phyloP scores from a whole-genome alignment of 176 grass and related monocot genomes.

The Oryza glumipatula region DNA sequence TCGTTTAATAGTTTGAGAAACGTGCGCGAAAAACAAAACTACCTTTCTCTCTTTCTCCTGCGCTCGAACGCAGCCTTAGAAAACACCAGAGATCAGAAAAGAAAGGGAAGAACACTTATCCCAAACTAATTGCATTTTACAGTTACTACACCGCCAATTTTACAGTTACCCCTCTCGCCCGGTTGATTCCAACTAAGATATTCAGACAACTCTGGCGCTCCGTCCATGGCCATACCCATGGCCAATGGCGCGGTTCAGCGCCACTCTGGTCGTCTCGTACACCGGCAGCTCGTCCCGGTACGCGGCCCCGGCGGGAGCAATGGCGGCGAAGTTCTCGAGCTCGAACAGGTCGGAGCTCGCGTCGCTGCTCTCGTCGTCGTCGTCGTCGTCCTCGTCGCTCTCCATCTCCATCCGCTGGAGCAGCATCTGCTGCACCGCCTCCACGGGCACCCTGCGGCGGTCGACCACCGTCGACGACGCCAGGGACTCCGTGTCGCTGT shows the following conservation, averaged over 20 bases:
- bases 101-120: slow-evolving; percentile 18
- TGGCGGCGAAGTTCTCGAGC: slow-evolving; percentile 69
- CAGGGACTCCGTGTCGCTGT: slow-evolving; percentile 47
- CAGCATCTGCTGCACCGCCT: slow-evolving; percentile 63
- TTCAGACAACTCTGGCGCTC: slow-evolving; percentile 40
- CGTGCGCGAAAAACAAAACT: no score
- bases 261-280: slow-evolving; percentile 87
- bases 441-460: slow-evolving; percentile 43
- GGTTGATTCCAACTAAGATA: background rate
- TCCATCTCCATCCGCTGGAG: slow-evolving; percentile 62
- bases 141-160: slow-evolving; percentile 19
- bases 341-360: slow-evolving; percentile 99
- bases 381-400: slow-evolving; percentile 73
- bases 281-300: slow-evolving; percentile 91
- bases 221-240: slow-evolving; percentile 45
- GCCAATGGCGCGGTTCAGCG: slow-evolving; percentile 53
- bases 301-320: slow-evolving; percentile 18
- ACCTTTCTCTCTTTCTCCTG: no score
- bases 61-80: background rate
- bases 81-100: background rate
- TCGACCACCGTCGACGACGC: slow-evolving; percentile 17
- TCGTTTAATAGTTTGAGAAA: no score
- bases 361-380: slow-evolving; percentile 76
- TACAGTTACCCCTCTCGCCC: slow-evolving; percentile 34
- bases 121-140: slow-evolving; percentile 34